Evolutionary conservation across 2,329 filamentous ascomycete species (phyloP).

Genomic region (Zasmidium citrigriseum): DNA sequence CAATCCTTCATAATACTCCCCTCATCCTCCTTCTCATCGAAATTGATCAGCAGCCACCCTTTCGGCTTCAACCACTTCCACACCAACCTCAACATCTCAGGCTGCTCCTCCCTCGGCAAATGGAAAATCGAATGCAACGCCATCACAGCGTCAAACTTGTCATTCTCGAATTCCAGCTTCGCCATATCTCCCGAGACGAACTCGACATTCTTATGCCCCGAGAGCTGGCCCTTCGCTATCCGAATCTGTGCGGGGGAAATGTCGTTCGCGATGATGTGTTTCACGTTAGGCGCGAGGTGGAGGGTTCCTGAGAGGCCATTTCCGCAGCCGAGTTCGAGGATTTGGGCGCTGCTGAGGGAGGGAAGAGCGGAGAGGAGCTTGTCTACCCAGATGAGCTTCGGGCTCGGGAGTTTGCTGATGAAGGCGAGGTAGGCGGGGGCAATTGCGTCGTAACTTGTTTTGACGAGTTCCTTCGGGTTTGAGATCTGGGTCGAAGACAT

Average conservation of each 20-base stretch:
- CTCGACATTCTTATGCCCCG: not conserved
- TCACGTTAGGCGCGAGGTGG: constrained; percentile 17
- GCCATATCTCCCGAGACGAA: constrained; percentile 15
- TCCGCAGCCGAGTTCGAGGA: constrained; percentile 45
- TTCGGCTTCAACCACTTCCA: constrained; percentile 17
- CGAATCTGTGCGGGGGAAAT: constrained; percentile 18
- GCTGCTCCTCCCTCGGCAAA: constrained; percentile 18
- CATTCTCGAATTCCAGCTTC: constrained; percentile 19
- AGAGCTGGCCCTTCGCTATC: constrained; percentile 8
- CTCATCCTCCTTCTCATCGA: constrained; percentile 14
- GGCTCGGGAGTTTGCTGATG: constrained; percentile 3
- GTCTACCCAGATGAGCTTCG: constrained; percentile 2
- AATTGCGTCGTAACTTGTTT: constrained; percentile 7
- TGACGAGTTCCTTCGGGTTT: constrained; percentile 5
- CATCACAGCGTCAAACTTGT: constrained; percentile 13
- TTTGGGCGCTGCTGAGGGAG: not conserved
- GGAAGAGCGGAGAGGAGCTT: not conserved
- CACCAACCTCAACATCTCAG: constrained; percentile 14
- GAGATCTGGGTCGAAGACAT: too few relatives aligned
- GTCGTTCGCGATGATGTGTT: constrained; percentile 20
- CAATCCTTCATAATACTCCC: constrained; percentile 17
- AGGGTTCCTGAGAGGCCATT: constrained; percentile 36
- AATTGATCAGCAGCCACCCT: constrained; percentile 17
- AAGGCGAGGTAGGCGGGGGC: constrained; percentile 6
- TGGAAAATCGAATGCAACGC: constrained; percentile 23